Conservation (phyloP, 2,329 filamentous ascomycete species). For the Helotiales sp. region DNA sequence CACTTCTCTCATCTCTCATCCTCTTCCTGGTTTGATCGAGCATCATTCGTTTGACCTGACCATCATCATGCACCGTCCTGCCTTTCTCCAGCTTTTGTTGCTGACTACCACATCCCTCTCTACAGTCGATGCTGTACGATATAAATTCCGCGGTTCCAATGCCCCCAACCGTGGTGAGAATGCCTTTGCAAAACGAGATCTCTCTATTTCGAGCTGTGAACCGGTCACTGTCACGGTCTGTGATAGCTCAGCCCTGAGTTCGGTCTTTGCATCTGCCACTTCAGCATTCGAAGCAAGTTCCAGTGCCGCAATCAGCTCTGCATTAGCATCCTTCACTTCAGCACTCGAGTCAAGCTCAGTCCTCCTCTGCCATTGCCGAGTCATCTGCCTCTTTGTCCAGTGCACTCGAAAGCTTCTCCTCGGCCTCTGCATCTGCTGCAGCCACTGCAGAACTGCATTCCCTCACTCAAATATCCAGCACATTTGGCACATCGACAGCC, state of each 20-base stretch:
- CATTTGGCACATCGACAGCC: background rate
- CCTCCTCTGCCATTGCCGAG: background rate
- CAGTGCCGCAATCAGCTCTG: background rate
- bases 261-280: background rate
- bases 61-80: constrained; percentile 7
- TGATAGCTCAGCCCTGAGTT: background rate
- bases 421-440: background rate
- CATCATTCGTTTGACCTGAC: constrained; percentile 23
- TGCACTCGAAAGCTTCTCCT: background rate
- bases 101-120: background rate
- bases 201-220: background rate
- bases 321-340: background rate
- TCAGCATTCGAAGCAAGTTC: constrained; percentile 1
- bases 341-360: background rate
- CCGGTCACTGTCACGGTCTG: background rate
- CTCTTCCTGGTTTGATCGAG: constrained; percentile 15
- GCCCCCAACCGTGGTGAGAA: background rate
- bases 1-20: background rate
- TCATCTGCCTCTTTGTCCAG: constrained; percentile 4
- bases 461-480: background rate
- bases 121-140: constrained; percentile 8
- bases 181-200: background rate
- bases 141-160: background rate
- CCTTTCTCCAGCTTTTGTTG: background rate
- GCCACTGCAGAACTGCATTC: background rate